A percentile compares a stretch with the other conserved stretches of the same genome.
Evolutionary conservation across 306 rosid genomes (phyloP).

Genomic region (Morella rubra): DNA sequence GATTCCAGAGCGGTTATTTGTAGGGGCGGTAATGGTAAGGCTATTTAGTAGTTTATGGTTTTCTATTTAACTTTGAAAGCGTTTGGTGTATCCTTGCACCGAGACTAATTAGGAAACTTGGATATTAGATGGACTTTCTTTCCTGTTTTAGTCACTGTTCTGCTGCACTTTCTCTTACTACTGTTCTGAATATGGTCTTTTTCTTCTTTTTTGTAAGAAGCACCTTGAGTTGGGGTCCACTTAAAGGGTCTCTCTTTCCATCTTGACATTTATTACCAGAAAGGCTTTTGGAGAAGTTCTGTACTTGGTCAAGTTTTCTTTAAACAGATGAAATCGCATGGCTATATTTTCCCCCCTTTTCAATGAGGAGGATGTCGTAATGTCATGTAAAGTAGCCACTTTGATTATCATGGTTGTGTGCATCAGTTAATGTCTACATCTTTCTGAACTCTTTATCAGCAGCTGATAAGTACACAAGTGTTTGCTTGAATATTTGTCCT

Average conservation of each 20-base stretch:
- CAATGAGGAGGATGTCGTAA: not conserved
- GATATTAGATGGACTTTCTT: not conserved
- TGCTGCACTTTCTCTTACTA: not conserved
- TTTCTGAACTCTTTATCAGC: not conserved
- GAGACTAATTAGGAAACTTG: not conserved
- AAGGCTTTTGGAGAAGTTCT: not conserved
- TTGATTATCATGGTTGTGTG: no score
- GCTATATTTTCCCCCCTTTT: not conserved
- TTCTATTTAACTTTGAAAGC: not conserved
- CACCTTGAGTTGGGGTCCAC: not conserved
- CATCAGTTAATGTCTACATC: not conserved
- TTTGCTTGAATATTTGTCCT: not conserved
- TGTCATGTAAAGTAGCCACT: not conserved
- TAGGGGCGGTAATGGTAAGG: slow-evolving; percentile 88
- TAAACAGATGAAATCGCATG: not conserved
- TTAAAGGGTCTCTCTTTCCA: not conserved
- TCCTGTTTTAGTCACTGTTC: not conserved
- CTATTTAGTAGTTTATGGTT: not conserved
- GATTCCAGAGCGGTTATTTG: slow-evolving; percentile 93
- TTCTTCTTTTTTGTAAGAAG: no score
- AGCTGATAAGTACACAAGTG: not conserved
- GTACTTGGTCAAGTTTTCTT: not conserved
- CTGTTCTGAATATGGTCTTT: not conserved
- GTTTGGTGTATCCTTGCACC: not conserved
- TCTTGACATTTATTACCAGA: not conserved